Percentiles rank a stretch among this genome's conserved stretches.
These are phyloP conservation scores for Alectoria sarmentosa DNA, from an alignment of 495 filamentous ascomycete genomes.

Conservation along the genomic window DNA sequence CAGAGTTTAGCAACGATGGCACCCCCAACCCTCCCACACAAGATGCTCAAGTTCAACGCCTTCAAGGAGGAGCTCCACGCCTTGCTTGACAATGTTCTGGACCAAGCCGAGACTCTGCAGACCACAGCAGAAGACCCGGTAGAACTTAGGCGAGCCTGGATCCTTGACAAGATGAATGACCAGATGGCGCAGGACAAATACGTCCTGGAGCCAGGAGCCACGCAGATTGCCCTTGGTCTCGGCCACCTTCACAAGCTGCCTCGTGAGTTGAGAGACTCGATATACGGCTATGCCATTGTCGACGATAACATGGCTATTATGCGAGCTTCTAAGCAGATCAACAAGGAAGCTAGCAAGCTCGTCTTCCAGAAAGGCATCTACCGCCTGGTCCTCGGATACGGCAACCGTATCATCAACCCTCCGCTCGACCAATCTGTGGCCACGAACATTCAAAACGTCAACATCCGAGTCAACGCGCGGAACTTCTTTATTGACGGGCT, in stretches of 20 bases:
- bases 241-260: neutral
- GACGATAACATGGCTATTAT: neutral
- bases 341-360: neutral
- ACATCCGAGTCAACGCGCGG: neutral
- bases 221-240: neutral
- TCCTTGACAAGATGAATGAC: neutral
- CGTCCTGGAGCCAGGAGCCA: neutral
- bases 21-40: neutral
- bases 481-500: neutral
- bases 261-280: neutral
- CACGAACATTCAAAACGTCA: neutral
- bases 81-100: neutral
- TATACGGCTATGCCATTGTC: neutral
- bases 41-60: neutral
- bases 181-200: neutral
- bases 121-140: neutral
- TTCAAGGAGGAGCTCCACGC: neutral
- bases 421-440: neutral
- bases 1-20: neutral
- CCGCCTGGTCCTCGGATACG: neutral
- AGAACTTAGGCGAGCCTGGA: neutral
- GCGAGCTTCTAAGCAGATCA: neutral
- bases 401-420: neutral
- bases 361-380: neutral
- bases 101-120: neutral